Evolutionary conservation across 2,329 filamentous ascomycete genomes (phyloP).

Genomic region (Cephalotrichum gorgonifer): DNA sequence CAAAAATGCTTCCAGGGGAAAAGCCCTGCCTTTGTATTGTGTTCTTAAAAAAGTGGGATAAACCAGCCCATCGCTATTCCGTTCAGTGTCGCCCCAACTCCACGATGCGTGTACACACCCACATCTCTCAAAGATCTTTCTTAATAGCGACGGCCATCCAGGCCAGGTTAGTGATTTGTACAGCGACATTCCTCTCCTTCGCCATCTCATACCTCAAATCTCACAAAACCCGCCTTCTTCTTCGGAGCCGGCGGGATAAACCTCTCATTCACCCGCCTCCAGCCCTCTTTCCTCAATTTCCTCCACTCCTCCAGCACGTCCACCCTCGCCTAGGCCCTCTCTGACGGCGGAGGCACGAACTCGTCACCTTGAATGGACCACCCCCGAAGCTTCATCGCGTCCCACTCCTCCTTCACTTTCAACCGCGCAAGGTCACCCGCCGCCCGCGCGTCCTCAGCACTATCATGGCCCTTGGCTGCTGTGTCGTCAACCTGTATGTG

Average conservation of each 20-base stretch:
- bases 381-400: constrained; percentile 50
- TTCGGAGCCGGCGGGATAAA: background rate
- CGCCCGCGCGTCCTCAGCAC: constrained; percentile 78
- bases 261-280: constrained; percentile 1
- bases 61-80: background rate
- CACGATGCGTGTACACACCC: background rate
- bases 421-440: constrained; percentile 76
- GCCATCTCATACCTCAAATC: background rate
- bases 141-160: background rate
- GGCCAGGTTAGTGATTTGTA: background rate
- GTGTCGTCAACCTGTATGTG: constrained; percentile 64
- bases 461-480: constrained; percentile 64
- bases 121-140: background rate
- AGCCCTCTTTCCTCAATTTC: background rate
- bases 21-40: background rate
- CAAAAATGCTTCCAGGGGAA: background rate
- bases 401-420: constrained; percentile 63
- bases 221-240: background rate
- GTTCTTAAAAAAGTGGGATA: background rate
- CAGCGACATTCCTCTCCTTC: background rate
- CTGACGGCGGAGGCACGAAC: constrained; percentile 25
- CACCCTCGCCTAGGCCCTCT: constrained; percentile 5
- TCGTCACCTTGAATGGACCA: constrained; percentile 50
- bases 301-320: constrained; percentile 2
- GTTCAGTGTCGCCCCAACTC: background rate